phyloP scores from a whole-genome alignment of 768 basidiomycete genomes.

The Amanita inopinata region DNA sequence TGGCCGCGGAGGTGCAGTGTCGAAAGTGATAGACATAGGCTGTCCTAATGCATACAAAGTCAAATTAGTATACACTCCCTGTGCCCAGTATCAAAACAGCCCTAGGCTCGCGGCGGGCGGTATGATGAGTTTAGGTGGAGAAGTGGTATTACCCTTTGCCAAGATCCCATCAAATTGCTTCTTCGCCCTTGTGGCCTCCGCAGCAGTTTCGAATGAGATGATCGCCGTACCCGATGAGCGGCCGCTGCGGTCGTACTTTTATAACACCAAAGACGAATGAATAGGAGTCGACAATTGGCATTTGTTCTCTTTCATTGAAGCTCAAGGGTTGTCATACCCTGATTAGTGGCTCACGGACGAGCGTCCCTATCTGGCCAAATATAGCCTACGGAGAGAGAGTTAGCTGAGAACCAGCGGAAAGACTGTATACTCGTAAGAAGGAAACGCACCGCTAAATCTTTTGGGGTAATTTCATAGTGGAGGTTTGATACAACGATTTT shows the following conservation, averaged over 20 bases:
- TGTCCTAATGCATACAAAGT: constrained; percentile 47
- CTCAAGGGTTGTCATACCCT: constrained; percentile 80
- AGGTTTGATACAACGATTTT: constrained; percentile 77
- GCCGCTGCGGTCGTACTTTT: constrained; percentile 93
- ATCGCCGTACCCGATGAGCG: constrained; percentile 80
- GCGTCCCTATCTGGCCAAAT: constrained; percentile 87
- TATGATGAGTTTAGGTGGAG: too few species aligned
- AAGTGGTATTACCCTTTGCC: constrained; percentile 59
- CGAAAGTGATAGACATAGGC: constrained; percentile 64
- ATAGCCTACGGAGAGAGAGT: constrained; percentile 45
- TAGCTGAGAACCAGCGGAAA: background rate
- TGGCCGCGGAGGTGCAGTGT: constrained; percentile 37
- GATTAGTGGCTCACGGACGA: constrained; percentile 86
- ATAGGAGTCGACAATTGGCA: constrained; percentile 27
- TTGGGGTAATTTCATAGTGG: constrained; percentile 86
- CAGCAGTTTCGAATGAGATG: constrained; percentile 67
- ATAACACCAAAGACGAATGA: constrained; percentile 21
- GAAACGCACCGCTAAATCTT: constrained; percentile 72
- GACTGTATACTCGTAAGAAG: constrained; percentile 3
- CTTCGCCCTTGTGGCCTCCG: constrained; percentile 77
- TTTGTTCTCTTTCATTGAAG: constrained; percentile 54
- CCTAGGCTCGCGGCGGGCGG: too few species aligned
- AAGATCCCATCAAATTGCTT: constrained; percentile 79
- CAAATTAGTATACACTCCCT: background rate
- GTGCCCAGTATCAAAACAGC: constrained; percentile 9